A percentile compares a stretch with the other conserved stretches of the same genome.
These are phyloP conservation scores for Pythium grandisporangium DNA, from an alignment of 352 stramenopile species.

Conservation along the genomic window DNA sequence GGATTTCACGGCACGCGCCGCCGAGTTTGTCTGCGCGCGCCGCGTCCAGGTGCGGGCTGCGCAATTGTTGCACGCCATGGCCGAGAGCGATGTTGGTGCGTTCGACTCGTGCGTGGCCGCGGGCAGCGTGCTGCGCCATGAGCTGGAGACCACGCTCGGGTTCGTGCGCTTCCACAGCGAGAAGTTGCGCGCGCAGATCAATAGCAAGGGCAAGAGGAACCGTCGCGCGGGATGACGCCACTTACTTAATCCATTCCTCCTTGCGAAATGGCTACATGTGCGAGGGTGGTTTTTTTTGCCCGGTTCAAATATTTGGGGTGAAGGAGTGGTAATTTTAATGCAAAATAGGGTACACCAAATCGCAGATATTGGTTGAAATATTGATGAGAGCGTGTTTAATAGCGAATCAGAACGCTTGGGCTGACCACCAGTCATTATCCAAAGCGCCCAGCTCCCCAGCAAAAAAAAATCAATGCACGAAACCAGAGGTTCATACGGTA, in stretches of 20 bases:
- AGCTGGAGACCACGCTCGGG: slow-evolving; percentile 20
- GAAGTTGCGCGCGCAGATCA: slow-evolving; percentile 5
- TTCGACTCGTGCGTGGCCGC: slow-evolving; percentile 15
- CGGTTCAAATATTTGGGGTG: no score
- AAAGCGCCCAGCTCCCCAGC: slow-evolving; percentile 1
- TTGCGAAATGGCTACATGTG: no score
- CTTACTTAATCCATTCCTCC: no score
- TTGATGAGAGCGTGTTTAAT: slow-evolving; percentile 2
- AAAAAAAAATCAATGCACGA: no score
- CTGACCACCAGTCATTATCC: slow-evolving; percentile 15
- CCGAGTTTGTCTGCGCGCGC: slow-evolving; percentile 63
- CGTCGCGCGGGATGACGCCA: background rate
- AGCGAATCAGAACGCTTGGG: slow-evolving; percentile 3
- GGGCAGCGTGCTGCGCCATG: slow-evolving; percentile 14
- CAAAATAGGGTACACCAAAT: no score
- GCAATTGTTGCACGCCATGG: slow-evolving; percentile 40
- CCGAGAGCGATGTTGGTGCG: slow-evolving; percentile 40
- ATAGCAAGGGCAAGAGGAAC: slow-evolving; percentile 16
- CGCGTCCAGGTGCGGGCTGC: slow-evolving; percentile 59
- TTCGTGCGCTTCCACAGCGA: slow-evolving; percentile 31
- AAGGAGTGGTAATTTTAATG: no score
- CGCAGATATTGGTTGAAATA: slow-evolving; percentile 6
- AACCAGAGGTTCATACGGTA: no score
- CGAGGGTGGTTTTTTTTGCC: slow-evolving; percentile 5
- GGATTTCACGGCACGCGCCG: slow-evolving; percentile 50